Conservation (phyloP, 2,329 filamentous ascomycete species). For the Fusarium oligoseptatum region DNA sequence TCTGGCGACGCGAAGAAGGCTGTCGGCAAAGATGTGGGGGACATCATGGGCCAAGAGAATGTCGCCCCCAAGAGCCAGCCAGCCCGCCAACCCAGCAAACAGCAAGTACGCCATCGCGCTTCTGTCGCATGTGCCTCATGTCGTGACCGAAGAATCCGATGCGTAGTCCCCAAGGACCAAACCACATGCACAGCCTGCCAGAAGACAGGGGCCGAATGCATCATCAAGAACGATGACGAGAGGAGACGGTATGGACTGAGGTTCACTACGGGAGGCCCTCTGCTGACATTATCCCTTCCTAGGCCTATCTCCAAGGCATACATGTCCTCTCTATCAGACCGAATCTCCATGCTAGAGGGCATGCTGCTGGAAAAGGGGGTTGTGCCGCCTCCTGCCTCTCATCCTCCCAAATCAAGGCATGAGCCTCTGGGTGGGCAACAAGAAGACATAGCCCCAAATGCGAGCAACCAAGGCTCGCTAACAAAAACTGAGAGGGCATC, state of each 20-base stretch:
- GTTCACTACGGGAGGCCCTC: not conserved
- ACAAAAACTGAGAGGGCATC: conserved; percentile 24
- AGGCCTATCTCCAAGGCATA: conserved; percentile 71
- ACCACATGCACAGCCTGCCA: conserved; percentile 66
- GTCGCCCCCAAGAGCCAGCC: conserved; percentile 47
- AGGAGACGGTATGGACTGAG: conserved; percentile 59
- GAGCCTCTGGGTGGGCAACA: conserved; percentile 49
- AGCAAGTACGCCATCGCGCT: conserved; percentile 60
- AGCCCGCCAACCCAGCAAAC: conserved; percentile 49
- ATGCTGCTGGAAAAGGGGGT: conserved; percentile 65
- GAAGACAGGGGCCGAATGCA: conserved; percentile 62
- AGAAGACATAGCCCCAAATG: conserved; percentile 28
- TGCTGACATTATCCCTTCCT: conserved; percentile 7
- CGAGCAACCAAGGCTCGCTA: conserved; percentile 16
- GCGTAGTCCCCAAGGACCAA: conserved; percentile 66
- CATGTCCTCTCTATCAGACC: conserved; percentile 68
- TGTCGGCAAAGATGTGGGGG: conserved; percentile 23
- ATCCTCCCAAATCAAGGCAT: conserved; percentile 66
- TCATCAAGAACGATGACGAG: conserved; percentile 71
- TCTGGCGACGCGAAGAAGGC: conserved; percentile 33
- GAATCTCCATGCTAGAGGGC: conserved; percentile 64
- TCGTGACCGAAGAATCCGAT: conserved; percentile 61
- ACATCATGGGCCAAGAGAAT: conserved; percentile 52
- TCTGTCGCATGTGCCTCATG: conserved; percentile 69
- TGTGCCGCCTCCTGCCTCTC: conserved; percentile 62